Evolutionary conservation across 768 basidiomycete genomes (phyloP), one percentile per base, ranked within the genome.

Genomic region (Cantharellus cinnabarinus): DNA sequence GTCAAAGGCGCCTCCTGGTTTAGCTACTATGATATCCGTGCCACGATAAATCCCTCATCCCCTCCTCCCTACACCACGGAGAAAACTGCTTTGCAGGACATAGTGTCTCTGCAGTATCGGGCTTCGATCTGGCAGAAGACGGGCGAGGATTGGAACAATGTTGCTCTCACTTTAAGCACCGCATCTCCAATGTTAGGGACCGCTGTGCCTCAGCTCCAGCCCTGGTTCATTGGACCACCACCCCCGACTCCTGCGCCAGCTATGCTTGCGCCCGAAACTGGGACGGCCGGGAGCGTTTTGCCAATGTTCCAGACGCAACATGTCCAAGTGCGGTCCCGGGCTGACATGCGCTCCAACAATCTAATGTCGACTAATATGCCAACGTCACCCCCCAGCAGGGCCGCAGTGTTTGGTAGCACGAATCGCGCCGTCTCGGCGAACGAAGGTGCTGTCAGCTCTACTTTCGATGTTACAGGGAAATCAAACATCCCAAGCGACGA

Each of bases 401-500:
- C 20, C 20, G 20, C 20, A 29, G 20, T 29, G 29, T 48, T 48
- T 48, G 44, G 44, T 29, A 10, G 10, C 10, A 48, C 10, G 29
- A 10, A 10, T 54, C 52, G 10, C 10, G 52, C 7, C 38, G 52
- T 54, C 10, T 7, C 7, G 10, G 44, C 29, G 10, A 48, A 48
- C 29, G 60, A 63, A 42, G 60, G 60, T 14, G 60, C 60, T 3
- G 50, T 59, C 20, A 63, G 60, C 53, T 42, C 60, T 2, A 61
- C 35, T 10, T 60, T 60, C 51, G 50, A 41, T 40, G 56, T 63
- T n/a, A 41, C 44, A n/a, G 62, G 60, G 2, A 34, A 20, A 34
- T 54, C 50, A 37, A 61, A 37, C 34, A 58, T 63, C 29, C 62
- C 62, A 2, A 58, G 40, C 42, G 59, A 62, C 41, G 41, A 35